These are phyloP conservation scores for Amylocarpus encephaloides DNA, from an alignment of 2,329 filamentous ascomycete species.

Conservation along the genomic window DNA sequence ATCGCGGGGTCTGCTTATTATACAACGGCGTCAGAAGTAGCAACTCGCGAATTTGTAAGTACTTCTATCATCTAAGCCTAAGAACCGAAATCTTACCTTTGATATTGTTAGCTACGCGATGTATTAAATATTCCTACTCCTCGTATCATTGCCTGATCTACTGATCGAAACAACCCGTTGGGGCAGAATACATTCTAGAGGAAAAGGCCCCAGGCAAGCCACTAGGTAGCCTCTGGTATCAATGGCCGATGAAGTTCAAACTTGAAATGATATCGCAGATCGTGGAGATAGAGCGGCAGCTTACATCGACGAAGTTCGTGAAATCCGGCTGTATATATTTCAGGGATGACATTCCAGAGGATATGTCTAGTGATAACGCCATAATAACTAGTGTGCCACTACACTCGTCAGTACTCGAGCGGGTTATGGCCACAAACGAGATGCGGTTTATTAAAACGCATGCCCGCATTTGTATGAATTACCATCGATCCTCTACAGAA, in stretches of 20 bases:
- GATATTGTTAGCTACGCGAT: conserved; percentile 14
- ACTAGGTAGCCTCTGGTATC: conserved; percentile 28
- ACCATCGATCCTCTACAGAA: conserved; percentile 11
- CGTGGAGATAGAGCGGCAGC: conserved; percentile 14
- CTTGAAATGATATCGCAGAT: conserved; percentile 12
- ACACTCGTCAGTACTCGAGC: conserved; percentile 8
- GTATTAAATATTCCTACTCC: conserved; percentile 11
- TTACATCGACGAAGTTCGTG: conserved; percentile 12
- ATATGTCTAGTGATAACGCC: neutral
- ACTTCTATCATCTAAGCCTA: no score
- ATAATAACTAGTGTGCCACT: conserved; percentile 2
- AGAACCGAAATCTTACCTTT: no score
- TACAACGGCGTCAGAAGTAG: conserved; percentile 17
- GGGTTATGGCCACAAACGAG: conserved; percentile 15
- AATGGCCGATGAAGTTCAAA: conserved; percentile 1
- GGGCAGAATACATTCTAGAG: conserved; percentile 20
- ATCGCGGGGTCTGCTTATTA: conserved; percentile 18
- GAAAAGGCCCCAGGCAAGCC: conserved; percentile 28
- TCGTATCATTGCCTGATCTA: conserved; percentile 14
- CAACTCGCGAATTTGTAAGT: conserved; percentile 24
- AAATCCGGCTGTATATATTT: conserved; percentile 17
- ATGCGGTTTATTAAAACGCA: conserved; percentile 13
- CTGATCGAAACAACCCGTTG: conserved; percentile 15
- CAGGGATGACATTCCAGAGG: conserved; percentile 9
- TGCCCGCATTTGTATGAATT: conserved; percentile 14